phyloP scores from a whole-genome alignment of 202 grass and related monocot genomes.

The Hordeum pubiflorum region DNA sequence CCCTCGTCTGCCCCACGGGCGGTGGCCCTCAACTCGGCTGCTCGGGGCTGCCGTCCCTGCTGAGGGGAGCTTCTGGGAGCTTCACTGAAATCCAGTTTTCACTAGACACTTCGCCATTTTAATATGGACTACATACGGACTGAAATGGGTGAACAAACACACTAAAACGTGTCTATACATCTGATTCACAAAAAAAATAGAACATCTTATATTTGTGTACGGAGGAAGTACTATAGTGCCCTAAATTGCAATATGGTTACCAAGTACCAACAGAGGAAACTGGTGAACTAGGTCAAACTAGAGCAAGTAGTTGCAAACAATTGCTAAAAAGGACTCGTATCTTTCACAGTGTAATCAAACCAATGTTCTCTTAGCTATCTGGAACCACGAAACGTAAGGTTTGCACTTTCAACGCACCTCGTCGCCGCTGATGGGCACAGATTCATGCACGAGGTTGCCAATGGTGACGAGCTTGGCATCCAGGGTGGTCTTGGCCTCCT shows the following conservation, averaged over 20 bases:
- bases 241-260: neutral
- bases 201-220: too few species aligned
- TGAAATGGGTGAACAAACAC: too few species aligned
- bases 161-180: too few species aligned
- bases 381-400: neutral
- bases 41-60: too few species aligned
- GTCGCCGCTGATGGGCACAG: constrained; percentile 61
- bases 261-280: neutral
- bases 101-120: too few species aligned
- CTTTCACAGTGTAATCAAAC: neutral
- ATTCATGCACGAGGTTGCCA: constrained; percentile 73
- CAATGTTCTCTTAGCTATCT: neutral
- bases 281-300: neutral
- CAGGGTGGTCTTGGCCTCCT: constrained; percentile 70
- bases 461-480: constrained; percentile 60
- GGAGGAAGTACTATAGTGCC: neutral
- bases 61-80: too few species aligned
- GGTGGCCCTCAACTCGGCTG: too few species aligned
- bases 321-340: neutral
- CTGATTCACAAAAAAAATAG: too few species aligned
- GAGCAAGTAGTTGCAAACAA: neutral
- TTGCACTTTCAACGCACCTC: constrained; percentile 42
- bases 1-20: too few species aligned
- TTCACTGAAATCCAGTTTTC: too few species aligned
- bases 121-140: too few species aligned